Conservation (phyloP, 2,329 filamentous ascomycete genomes). For the Pyricularia sp. region DNA sequence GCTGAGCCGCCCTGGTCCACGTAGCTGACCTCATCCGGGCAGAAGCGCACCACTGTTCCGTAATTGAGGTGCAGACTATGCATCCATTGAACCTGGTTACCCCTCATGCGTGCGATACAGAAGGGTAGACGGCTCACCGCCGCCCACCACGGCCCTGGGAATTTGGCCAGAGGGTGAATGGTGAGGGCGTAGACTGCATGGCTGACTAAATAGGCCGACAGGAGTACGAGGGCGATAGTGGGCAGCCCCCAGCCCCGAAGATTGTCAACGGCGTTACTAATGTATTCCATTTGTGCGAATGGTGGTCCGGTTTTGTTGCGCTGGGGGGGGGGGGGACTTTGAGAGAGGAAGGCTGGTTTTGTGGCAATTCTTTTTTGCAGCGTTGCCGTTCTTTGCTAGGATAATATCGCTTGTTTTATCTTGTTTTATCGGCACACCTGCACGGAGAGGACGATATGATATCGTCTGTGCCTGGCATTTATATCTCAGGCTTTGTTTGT, state of each 20-base stretch:
- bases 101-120: neutral
- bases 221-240: neutral
- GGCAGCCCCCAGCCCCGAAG: neutral
- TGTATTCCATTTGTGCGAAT: neutral
- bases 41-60: conserved; percentile 38
- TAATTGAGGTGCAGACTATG: conserved; percentile 30
- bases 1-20: conserved; percentile 12
- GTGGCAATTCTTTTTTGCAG: too few species aligned
- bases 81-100: neutral
- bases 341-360: too few species aligned
- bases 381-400: too few species aligned
- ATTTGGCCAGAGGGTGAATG: neutral
- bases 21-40: conserved; percentile 36
- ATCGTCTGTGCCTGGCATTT: neutral
- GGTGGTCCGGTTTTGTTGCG: neutral
- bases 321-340: too few species aligned
- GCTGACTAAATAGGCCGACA: neutral
- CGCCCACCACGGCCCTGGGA: neutral
- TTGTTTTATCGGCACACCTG: too few species aligned
- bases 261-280: neutral
- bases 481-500: too few species aligned
- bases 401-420: too few species aligned
- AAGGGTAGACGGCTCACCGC: neutral
- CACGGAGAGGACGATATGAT: neutral
- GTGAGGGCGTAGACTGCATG: neutral